A percentile compares a stretch with the other conserved stretches of the same genome.
phyloP scores from a whole-genome alignment of 495 filamentous ascomycete genomes.

The Daldinia childiae region DNA sequence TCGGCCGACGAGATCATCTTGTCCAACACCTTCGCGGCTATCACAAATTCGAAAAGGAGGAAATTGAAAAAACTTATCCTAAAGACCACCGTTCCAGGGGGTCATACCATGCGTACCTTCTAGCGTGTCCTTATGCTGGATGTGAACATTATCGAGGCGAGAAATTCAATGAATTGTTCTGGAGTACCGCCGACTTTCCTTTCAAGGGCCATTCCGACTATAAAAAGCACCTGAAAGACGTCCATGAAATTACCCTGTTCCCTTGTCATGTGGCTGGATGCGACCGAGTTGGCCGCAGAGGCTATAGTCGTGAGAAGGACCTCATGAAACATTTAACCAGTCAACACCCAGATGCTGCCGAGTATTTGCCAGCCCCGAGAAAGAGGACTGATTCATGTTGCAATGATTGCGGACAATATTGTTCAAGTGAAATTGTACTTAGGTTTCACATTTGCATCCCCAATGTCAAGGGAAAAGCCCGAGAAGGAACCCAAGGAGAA shows the following conservation, averaged over 20 bases:
- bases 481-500: no score
- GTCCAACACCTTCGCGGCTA: conserved; percentile 50
- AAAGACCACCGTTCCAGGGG: no score
- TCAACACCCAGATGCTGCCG: conserved; percentile 26
- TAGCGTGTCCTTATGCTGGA: conserved; percentile 8
- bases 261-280: conserved; percentile 48
- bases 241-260: conserved; percentile 47
- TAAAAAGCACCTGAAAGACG: conserved; percentile 48
- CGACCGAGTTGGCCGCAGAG: conserved; percentile 46
- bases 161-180: neutral
- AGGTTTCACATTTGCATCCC: no score
- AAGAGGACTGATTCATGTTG: neutral
- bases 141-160: conserved; percentile 30
- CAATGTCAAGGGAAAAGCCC: no score
- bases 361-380: neutral
- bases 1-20: conserved; percentile 52
- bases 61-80: conserved; percentile 18
- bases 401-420: neutral
- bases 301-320: conserved; percentile 46
- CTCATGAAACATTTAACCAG: conserved; percentile 46
- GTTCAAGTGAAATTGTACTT: no score
- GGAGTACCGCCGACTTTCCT: neutral
- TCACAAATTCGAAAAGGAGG: conserved; percentile 42
- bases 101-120: no score
- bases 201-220: conserved; percentile 45